Evolutionary conservation across 305 asterid species (phyloP), one percentile per base, ranked within the genome.

Genomic region (Fraxinus sp.): DNA sequence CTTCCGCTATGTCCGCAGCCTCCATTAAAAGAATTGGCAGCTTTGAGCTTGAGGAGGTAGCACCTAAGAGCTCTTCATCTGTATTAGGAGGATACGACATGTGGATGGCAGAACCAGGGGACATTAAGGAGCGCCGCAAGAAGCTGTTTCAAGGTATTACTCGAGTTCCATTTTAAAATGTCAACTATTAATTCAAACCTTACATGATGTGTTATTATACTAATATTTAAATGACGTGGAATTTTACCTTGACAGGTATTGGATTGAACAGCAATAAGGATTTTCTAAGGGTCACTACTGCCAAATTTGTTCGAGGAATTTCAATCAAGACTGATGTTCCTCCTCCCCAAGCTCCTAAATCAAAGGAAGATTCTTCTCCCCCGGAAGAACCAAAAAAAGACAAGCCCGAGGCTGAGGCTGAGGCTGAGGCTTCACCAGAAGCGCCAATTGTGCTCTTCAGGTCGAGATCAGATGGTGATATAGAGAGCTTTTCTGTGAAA

Each of bases 21-120:
- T 83, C 94, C 33, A 9, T 83, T 8, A 85, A 85, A 35, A 83
- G 41, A 80, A 57, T 77, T 85, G 75, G 75, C 39, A 70, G 41
- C 39, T 83, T 71, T 5, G 82, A 88, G 11, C 1, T 84, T 22
- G 84, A 89, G 18, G 32, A 85, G 9, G 79, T 80, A 0, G 75
- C 77, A 22, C 75, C 75, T 8, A 13, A 78, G 4, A 80, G 81
- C 43, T 39, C 90, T 11, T 55, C 90, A n/a, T 78, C 88, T 36
- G 10, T 82, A 71, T 57, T 89, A 81, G 91, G 83, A 5, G 88
- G 88, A 71, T 97, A 97, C 6, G 96, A 92, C 20, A 84, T 97
- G 95, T 97, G 98, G 99, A 92, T 87, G 93, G 80, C 95, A 2
- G 98, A 92, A 83, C 99, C 99, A 0, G 99, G 98, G 1, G 98